Evolutionary conservation across 1,284 basidiomycete species (phyloP).

Genomic region (Irpex rosettiformis): DNA sequence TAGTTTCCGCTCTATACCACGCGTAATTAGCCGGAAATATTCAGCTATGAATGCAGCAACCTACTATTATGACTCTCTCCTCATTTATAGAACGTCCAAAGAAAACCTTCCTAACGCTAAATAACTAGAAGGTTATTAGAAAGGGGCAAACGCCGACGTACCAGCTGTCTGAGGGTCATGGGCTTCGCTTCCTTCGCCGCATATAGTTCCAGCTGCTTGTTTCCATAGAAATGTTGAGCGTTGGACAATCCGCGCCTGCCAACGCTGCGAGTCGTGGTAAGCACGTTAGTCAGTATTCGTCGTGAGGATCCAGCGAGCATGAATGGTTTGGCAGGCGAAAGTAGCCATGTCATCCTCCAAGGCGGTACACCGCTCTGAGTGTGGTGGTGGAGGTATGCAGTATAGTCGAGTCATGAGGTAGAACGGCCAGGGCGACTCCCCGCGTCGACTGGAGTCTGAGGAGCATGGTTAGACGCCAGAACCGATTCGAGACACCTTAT

Average conservation of each 20-base stretch:
- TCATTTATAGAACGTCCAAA: constrained; percentile 77
- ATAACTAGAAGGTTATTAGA: neutral
- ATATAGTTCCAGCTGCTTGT: constrained; percentile 79
- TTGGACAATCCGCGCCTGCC: constrained; percentile 16
- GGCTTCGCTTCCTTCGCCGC: constrained; percentile 72
- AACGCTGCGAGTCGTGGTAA: neutral
- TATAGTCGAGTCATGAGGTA: constrained; percentile 13
- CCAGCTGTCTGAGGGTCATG: constrained; percentile 79
- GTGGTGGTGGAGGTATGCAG: constrained; percentile 1
- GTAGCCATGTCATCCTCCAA: constrained; percentile 14
- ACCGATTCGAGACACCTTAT: neutral
- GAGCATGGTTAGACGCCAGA: neutral
- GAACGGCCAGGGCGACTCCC: neutral
- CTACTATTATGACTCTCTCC: constrained; percentile 67
- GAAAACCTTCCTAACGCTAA: constrained; percentile 42
- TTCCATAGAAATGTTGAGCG: constrained; percentile 75
- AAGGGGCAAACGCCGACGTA: constrained; percentile 33
- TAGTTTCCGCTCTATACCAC: constrained; percentile 76
- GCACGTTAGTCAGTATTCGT: neutral
- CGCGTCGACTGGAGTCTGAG: neutral
- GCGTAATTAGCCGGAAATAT: neutral
- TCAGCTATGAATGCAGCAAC: neutral
- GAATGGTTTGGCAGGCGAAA: neutral
- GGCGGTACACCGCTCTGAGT: constrained; percentile 10
- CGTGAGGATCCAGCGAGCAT: constrained; percentile 6